Conservation (phyloP, 1,284 basidiomycete species). For the Dichomitus squalens region DNA sequence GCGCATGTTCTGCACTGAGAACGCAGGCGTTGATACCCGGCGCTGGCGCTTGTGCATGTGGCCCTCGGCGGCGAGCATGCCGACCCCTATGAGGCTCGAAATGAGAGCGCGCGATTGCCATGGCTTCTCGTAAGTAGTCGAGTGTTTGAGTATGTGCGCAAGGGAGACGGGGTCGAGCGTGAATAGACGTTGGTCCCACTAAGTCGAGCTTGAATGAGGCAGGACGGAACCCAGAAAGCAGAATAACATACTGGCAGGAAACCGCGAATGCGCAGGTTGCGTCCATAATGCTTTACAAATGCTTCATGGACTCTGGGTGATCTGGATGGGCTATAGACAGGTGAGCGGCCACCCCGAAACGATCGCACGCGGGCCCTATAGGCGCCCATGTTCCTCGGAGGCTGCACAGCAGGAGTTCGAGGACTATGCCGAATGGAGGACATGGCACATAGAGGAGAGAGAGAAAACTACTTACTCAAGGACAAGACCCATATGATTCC, state of each 20-base stretch:
- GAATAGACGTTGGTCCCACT: slow-evolving; percentile 80
- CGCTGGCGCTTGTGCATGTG: slow-evolving; percentile 73
- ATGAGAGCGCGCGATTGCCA: slow-evolving; percentile 76
- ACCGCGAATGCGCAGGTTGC: slow-evolving; percentile 60
- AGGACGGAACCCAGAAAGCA: slow-evolving; percentile 5
- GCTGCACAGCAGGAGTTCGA: no score
- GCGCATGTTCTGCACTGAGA: slow-evolving; percentile 73
- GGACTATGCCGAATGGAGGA: not conserved
- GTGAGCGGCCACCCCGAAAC: no score
- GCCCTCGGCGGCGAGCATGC: slow-evolving; percentile 79
- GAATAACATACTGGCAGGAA: slow-evolving; percentile 56
- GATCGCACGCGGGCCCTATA: no score
- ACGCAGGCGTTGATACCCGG: slow-evolving; percentile 74
- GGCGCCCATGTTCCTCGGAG: no score
- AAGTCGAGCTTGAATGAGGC: no score
- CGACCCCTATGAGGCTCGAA: slow-evolving; percentile 72
- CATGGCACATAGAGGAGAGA: no score
- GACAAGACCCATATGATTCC: slow-evolving; percentile 54
- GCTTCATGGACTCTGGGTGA: slow-evolving; percentile 57
- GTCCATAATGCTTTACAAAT: slow-evolving; percentile 45
- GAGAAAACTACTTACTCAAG: slow-evolving; percentile 50
- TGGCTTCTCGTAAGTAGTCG: slow-evolving; percentile 75
- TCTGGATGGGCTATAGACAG: slow-evolving; percentile 48
- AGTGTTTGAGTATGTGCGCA: slow-evolving; percentile 68
- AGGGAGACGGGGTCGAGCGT: slow-evolving; percentile 77